phyloP scores from a whole-genome alignment of 2,329 filamentous ascomycete species.

The Malbranchea zuffiana region DNA sequence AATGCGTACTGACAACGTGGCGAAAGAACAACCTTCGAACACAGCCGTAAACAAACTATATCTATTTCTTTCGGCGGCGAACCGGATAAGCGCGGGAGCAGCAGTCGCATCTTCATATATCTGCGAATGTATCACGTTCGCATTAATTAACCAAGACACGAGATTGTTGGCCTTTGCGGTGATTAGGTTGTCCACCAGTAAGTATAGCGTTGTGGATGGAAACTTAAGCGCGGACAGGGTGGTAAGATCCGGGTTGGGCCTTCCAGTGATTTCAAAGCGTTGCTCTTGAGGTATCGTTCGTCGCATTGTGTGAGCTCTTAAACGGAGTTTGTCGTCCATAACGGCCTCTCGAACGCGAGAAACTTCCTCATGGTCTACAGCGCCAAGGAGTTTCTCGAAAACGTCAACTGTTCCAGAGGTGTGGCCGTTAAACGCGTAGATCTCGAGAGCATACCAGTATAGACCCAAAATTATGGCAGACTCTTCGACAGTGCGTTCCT shows the following conservation, averaged over 20 bases:
- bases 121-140: conserved; percentile 33
- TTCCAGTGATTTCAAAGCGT: not conserved
- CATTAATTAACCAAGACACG: conserved; percentile 44
- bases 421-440: conserved; percentile 11
- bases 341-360: conserved; percentile 7
- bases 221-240: conserved; percentile 4
- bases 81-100: conserved; percentile 44
- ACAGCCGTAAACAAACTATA: conserved; percentile 22
- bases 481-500: conserved; percentile 2
- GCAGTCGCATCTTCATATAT: conserved; percentile 40
- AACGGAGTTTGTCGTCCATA: conserved; percentile 9
- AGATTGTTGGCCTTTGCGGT: conserved; percentile 30
- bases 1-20: conserved; percentile 27
- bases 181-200: conserved; percentile 9
- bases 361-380: conserved; percentile 7
- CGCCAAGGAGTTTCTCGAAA: conserved; percentile 11
- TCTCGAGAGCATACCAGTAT: conserved; percentile 14
- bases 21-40: conserved; percentile 21
- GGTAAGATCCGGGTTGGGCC: not conserved
- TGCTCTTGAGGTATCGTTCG: not conserved
- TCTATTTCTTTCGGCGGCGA: conserved; percentile 42
- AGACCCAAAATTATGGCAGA: conserved; percentile 14
- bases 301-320: conserved; percentile 9
- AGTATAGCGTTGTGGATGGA: conserved; percentile 6
- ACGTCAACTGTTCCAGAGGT: conserved; percentile 12